Base-by-base conservation (phyloP, 2,329 filamentous ascomycete genomes). In the Fusarium sp. region DNA sequence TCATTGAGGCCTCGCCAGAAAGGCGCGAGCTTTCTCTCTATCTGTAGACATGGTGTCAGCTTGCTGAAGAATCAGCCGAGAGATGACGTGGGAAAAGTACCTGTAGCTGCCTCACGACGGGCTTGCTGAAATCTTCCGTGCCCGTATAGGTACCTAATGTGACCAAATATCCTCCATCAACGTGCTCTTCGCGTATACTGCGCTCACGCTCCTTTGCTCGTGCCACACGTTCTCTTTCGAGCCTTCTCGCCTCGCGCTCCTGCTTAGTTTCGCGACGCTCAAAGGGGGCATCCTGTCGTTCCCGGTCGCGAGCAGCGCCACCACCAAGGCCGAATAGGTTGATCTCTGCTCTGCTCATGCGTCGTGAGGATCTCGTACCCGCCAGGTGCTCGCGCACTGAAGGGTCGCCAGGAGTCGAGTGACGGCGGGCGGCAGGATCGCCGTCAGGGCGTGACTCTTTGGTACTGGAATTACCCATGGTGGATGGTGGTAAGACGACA, bases 1-100 rank as follows among this genome's bases (percentile, higher is more conserved):
- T 98, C 95, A 70, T 97, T 92, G 5, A 99, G 84, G 6, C 96
- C 96, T 77, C 92, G 91, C 94, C 95, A 99, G 80, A 99, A 99
- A 0, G 96, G 96, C 43, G 96, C 96, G 66, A 99, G 82, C 67
- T 92, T 91, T 73, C 96, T 89, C 81, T 99, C 96, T 78, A 99
- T 94, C 95, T 98, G 68, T 46, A 65, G 4, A 41, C 9, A n/a
- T 7, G 4, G 48, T 58, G 68, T 78, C 54, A 75, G 68, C 53
- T 59, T 61, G 53, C 37, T 30, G n/a, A 6, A 30, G 30, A 15
- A 15, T n/a, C 11, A 37, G 7, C 4, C 31, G 27, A 43, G 23
- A 6, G 13, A 12, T n/a, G 16, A 16, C 6, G 13, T 7, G n/a
- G 12, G 43, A 23, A 31, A 75, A 83, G 76, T 87, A 97, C 94